Base-by-base conservation (phyloP, 2,329 filamentous ascomycete genomes). In the Nemania bipapillata region DNA sequence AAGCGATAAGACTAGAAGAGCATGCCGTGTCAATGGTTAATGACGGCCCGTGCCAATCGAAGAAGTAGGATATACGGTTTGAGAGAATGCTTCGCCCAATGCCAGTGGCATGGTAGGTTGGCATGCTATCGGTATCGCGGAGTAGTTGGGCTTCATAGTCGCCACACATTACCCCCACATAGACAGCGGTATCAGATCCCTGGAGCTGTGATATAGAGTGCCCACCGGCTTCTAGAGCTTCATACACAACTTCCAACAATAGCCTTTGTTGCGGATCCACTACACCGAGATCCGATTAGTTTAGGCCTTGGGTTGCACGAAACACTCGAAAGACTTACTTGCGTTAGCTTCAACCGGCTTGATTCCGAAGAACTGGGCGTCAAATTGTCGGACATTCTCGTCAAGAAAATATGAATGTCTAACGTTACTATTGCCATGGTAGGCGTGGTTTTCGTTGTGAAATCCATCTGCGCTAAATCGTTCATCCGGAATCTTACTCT, bases 211-310 rank as follows among this genome's bases (percentile, higher is more conserved):
- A n/a, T n/a, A n/a, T n/a, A n/a, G n/a, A n/a, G n/a, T n/a, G n/a
- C n/a, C 42, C 42, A 47, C 17, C 42, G 4, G 42, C 42, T 12
- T n/a, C 4, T 4, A 47, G 42, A 2, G 17, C 17, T 5, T 70
- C 68, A 37, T 70, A 70, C 0, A 66, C 65, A 9, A 52, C 55
- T 55, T 70, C 68, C 6, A 70, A 20, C 1, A 70, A 65, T 9
- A 70, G n/a, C 3, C 68, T 57, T 26, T 70, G 68, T 17, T 70
- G 68, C 15, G 68, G 68, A 26, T 70, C 68, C 4, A 70, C n/a
- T n/a, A n/a, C n/a, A n/a, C n/a, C n/a, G n/a, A n/a, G n/a, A n/a
- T n/a, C n/a, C n/a, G n/a, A n/a, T n/a, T n/a, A n/a, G n/a, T n/a
- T n/a, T n/a, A n/a, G n/a, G n/a, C n/a, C n/a, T n/a, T n/a, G n/a